phyloP scores from a whole-genome alignment of 768 basidiomycete genomes.

The Boletellus ananiceps region DNA sequence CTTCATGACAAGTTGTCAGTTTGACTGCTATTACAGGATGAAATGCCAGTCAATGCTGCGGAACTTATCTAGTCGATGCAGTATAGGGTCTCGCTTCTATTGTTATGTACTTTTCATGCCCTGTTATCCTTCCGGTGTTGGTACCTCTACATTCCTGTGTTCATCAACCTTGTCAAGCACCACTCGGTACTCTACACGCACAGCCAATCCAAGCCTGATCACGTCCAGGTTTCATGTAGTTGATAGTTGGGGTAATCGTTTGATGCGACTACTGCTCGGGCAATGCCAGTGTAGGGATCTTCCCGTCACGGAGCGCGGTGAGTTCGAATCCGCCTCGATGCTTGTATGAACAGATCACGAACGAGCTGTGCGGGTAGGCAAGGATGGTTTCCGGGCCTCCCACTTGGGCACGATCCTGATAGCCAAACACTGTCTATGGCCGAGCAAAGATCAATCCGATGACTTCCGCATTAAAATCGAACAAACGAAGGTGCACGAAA shows the following conservation, averaged over 20 bases:
- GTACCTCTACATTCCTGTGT: constrained; percentile 8
- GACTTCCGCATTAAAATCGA: constrained; percentile 1
- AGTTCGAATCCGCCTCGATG: too few species aligned
- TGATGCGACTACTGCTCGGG: not conserved
- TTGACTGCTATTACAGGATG: constrained; percentile 58
- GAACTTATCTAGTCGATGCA: constrained; percentile 74
- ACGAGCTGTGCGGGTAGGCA: too few species aligned
- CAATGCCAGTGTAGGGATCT: too few species aligned
- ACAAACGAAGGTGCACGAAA: not conserved
- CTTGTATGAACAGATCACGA: too few species aligned
- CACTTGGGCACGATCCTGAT: not conserved
- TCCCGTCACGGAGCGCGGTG: too few species aligned
- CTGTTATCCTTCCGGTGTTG: constrained; percentile 7
- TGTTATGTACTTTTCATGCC: constrained; percentile 17
- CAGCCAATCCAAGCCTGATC: not conserved
- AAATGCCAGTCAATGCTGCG: constrained; percentile 98
- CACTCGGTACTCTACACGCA: not conserved
- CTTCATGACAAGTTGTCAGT: not conserved
- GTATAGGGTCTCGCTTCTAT: constrained; percentile 6
- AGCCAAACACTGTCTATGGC: not conserved
- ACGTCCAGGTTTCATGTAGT: not conserved
- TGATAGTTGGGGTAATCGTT: not conserved
- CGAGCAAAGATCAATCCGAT: not conserved
- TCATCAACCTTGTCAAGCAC: constrained; percentile 2
- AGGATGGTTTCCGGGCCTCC: not conserved